Base-by-base conservation (phyloP, 305 asterid species). In the Plantago rigida region DNA sequence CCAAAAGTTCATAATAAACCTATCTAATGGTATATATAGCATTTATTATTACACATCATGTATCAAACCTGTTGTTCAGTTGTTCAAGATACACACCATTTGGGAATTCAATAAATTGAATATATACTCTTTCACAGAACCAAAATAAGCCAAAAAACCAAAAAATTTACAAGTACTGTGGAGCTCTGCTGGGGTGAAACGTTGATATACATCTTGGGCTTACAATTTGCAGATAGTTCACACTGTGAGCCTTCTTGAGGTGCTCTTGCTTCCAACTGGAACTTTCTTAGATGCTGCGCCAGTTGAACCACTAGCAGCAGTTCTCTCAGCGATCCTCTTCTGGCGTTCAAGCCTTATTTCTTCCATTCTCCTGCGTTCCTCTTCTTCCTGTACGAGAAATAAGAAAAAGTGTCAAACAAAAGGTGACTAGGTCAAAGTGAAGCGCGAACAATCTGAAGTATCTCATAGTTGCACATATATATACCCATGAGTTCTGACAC, bases 321-420 rank as follows among this genome's bases (percentile, higher is more conserved):
- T 78, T 72, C 96, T 74, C 75, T 85, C 96, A 1, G 92, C 92
- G 6, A 87, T 87, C 72, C 96, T 78, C 71, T 71, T 85, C 74
- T 87, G 92, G 31, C 96, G 79, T 77, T 85, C 71, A 14, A 82
- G 45, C 61, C 29, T 56, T 47, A 75, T 50, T 62, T 84, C 92
- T 64, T 87, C 92, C 86, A 78, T 58, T 74, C 89, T 83, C 74
- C 76, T 80, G 12, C 94, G 84, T 53, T 74, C 82, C 63, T 85
- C 96, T 67, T 87, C 96, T 70, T 83, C 94, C 94, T 87, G 77
- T 52, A 51, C 5, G 46, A 11, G 39, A 64, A 69, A 49, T 17
- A 47, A 57, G 54, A 19, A 42, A 3, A n/a, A 69, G 46, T 41
- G 34, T 62, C 50, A 48, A 68, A 49, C 7, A 55, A 55, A 46